Percentiles rank a stretch among this genome's conserved stretches.
phyloP scores from a whole-genome alignment of 2,329 filamentous ascomycete species.

The Claviceps cyperi region DNA sequence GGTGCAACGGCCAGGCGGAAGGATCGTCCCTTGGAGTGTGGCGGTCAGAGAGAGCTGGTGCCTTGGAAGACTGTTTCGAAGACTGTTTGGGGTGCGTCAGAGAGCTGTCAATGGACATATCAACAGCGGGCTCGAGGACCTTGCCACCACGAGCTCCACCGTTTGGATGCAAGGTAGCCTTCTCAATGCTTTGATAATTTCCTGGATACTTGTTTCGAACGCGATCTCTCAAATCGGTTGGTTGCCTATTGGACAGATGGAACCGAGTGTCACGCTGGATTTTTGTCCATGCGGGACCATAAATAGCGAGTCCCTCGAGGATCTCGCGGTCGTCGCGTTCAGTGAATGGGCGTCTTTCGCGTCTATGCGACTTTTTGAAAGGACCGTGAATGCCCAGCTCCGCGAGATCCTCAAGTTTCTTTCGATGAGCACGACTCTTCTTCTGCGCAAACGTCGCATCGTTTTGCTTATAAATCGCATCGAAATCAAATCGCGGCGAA shows the following conservation, averaged over 20 bases:
- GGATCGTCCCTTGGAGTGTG: constrained; percentile 33
- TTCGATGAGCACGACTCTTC: constrained; percentile 39
- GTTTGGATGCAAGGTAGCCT: constrained; percentile 33
- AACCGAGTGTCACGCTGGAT: constrained; percentile 47
- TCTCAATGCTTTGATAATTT: constrained; percentile 42
- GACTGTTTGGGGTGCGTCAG: constrained; percentile 23
- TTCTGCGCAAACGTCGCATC: constrained; percentile 27
- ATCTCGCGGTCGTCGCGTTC: constrained; percentile 50
- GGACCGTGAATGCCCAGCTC: constrained; percentile 46
- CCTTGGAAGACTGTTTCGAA: constrained; percentile 13
- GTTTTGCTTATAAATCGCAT: constrained; percentile 21
- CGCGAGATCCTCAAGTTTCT: constrained; percentile 39
- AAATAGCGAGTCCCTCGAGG: constrained; percentile 41
- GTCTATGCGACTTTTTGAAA: constrained; percentile 46
- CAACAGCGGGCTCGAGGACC: constrained; percentile 36
- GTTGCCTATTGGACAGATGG: constrained; percentile 42
- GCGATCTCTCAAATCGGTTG: constrained; percentile 48
- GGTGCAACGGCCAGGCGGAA: constrained; percentile 26
- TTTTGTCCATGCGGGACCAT: constrained; percentile 51
- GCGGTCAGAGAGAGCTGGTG: constrained; percentile 22
- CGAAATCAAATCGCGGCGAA: constrained; percentile 18
- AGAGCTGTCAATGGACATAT: constrained; percentile 33
- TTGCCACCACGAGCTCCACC: constrained; percentile 25
- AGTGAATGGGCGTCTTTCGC: constrained; percentile 46
- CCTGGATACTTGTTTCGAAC: constrained; percentile 50